Evolutionary conservation across 257 asterid species (phyloP).

Genomic region (Gynochthodes officinalis): DNA sequence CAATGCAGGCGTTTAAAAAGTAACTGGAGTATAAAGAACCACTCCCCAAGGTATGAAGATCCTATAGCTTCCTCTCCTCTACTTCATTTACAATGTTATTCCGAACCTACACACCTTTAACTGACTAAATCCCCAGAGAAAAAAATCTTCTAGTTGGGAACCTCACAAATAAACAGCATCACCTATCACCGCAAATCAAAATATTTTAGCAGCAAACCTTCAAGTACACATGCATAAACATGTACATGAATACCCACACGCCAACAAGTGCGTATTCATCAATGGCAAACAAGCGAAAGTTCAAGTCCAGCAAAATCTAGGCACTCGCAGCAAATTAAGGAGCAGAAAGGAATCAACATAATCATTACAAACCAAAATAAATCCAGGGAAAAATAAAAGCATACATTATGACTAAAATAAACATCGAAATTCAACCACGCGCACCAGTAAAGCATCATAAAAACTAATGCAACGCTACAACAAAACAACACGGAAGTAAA

Average conservation of each 20-base stretch:
- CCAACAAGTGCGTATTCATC: not conserved
- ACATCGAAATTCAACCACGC: not conserved
- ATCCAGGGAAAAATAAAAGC: not conserved
- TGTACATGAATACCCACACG: not conserved
- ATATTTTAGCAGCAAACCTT: not conserved
- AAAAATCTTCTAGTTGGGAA: not conserved
- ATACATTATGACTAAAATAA: not conserved
- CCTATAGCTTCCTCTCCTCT: not conserved
- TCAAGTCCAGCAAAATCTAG: not conserved
- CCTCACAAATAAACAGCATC: not conserved
- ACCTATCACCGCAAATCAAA: not conserved
- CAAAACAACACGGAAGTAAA: conserved; percentile 8
- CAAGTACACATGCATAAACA: not conserved
- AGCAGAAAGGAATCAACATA: not conserved
- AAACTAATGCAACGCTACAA: conserved; percentile 1
- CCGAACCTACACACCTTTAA: not conserved
- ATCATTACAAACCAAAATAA: not conserved
- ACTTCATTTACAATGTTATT: not conserved
- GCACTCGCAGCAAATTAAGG: not conserved
- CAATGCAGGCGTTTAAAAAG: not conserved
- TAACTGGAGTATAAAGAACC: not conserved
- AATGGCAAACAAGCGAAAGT: not conserved
- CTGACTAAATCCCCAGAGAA: not conserved
- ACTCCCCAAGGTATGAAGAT: not conserved
- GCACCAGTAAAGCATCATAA: not conserved